Evolutionary conservation across 2,329 filamentous ascomycete species (phyloP).

Genomic region (Colletotrichum karsti): DNA sequence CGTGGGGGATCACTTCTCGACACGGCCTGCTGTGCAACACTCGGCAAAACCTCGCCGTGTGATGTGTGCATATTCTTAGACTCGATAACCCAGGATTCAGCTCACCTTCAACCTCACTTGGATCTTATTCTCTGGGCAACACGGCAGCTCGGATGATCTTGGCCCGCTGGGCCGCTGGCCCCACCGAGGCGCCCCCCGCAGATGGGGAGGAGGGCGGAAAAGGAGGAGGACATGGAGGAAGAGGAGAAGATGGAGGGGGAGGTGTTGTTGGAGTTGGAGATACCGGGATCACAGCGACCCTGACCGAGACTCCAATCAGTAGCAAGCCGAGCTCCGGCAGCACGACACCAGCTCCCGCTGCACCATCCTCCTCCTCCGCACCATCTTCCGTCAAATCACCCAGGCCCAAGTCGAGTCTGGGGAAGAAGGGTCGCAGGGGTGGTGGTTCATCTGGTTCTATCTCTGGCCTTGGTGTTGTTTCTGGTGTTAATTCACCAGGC

Average conservation of each 20-base stretch:
- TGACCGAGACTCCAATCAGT: conserved; percentile 14
- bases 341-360: conserved; percentile 12
- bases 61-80: background rate
- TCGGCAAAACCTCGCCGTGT: background rate
- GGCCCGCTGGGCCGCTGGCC: conserved; percentile 31
- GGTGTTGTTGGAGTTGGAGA: conserved; percentile 12
- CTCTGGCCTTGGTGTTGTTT: background rate
- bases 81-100: background rate
- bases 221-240: background rate
- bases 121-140: conserved; percentile 8
- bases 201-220: conserved; percentile 7
- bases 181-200: conserved; percentile 29
- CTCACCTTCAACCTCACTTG: background rate
- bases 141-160: conserved; percentile 30
- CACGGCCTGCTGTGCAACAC: background rate
- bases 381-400: conserved; percentile 6
- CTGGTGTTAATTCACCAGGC: background rate
- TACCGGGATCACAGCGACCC: conserved; percentile 17
- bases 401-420: conserved; percentile 15
- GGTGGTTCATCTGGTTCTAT: background rate
- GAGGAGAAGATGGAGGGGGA: background rate
- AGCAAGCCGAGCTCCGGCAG: background rate
- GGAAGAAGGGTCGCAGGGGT: conserved; percentile 25
- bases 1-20: no score
- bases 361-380: background rate